These are phyloP conservation scores for Halophytophthora batemanensis DNA, from an alignment of 352 stramenopile genomes.

Conservation along the genomic window DNA sequence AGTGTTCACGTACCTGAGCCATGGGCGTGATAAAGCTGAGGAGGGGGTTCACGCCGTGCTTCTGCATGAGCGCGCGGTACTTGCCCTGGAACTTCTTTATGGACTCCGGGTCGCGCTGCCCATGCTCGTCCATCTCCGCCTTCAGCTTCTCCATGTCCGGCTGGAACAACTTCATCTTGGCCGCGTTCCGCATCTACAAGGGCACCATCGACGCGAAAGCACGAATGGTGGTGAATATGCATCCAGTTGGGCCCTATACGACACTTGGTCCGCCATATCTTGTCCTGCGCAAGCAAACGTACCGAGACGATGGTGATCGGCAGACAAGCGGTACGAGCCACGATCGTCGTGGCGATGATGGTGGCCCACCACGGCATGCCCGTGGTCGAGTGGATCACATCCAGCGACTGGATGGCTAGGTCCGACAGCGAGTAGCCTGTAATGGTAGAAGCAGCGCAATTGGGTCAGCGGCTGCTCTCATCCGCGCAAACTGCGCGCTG, in stretches of 20 bases:
- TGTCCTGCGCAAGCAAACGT: conserved; percentile 10
- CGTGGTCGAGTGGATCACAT: conserved; percentile 73
- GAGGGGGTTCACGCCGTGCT: conserved; percentile 80
- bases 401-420: conserved; percentile 68
- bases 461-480: too few relatives aligned
- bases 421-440: conserved; percentile 65
- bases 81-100: conserved; percentile 62
- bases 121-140: conserved; percentile 56
- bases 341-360: conserved; percentile 79
- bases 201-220: not conserved
- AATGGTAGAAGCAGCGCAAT: not conserved
- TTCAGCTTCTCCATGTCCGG: conserved; percentile 83
- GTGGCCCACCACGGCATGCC: conserved; percentile 88
- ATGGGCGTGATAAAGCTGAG: conserved; percentile 67
- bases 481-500: too few relatives aligned
- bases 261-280: not conserved
- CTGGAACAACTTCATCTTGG: conserved; percentile 82
- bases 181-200: conserved; percentile 73
- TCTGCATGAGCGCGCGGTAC: conserved; percentile 80
- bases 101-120: conserved; percentile 41
- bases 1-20: conserved; percentile 31
- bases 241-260: not conserved
- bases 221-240: not conserved
- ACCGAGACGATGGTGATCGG: conserved; percentile 81
- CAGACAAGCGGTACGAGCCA: conserved; percentile 67